These are phyloP conservation scores for Xylaria sp. DNA, from an alignment of 2,329 filamentous ascomycete genomes.

Conservation along the genomic window DNA sequence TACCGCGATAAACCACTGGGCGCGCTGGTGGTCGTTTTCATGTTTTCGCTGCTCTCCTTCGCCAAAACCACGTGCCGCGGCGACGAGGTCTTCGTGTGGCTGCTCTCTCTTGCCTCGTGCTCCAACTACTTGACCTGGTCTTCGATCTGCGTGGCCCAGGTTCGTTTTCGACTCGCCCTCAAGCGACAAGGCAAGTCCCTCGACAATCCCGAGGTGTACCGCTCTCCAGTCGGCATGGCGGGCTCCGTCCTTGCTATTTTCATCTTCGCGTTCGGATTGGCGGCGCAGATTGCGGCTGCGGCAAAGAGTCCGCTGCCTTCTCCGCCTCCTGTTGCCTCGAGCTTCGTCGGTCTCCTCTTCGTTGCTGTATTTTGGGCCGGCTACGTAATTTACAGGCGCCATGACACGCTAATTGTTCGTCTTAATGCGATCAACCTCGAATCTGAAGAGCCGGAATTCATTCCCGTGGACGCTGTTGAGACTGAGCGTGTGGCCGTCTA, in stretches of 20 bases:
- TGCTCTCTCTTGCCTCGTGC: conserved; percentile 59
- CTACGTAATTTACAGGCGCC: conserved; percentile 41
- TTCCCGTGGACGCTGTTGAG: not conserved
- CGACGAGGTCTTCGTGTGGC: conserved; percentile 57
- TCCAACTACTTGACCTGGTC: conserved; percentile 62
- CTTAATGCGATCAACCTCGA: conserved; percentile 45
- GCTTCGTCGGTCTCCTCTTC: conserved; percentile 48
- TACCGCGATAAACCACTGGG: conserved; percentile 57
- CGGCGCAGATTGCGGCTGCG: conserved; percentile 48
- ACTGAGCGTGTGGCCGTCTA: not conserved
- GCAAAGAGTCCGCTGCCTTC: conserved; percentile 37
- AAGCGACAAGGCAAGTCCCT: conserved; percentile 53
- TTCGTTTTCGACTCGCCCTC: conserved; percentile 58
- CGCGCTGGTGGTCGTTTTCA: conserved; percentile 54
- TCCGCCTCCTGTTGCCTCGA: conserved; percentile 41
- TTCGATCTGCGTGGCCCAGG: conserved; percentile 58
- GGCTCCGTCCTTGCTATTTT: conserved; percentile 47
- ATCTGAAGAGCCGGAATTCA: conserved; percentile 1
- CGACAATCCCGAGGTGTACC: conserved; percentile 47
- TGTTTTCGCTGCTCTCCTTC: conserved; percentile 57
- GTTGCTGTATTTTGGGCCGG: conserved; percentile 43
- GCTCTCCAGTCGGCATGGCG: conserved; percentile 47
- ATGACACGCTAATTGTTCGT: conserved; percentile 38
- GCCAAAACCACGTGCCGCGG: conserved; percentile 54
- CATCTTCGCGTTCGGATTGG: conserved; percentile 48